phyloP scores from a whole-genome alignment of 352 stramenopile genomes.

The Hyaloperonospora brassicae region DNA sequence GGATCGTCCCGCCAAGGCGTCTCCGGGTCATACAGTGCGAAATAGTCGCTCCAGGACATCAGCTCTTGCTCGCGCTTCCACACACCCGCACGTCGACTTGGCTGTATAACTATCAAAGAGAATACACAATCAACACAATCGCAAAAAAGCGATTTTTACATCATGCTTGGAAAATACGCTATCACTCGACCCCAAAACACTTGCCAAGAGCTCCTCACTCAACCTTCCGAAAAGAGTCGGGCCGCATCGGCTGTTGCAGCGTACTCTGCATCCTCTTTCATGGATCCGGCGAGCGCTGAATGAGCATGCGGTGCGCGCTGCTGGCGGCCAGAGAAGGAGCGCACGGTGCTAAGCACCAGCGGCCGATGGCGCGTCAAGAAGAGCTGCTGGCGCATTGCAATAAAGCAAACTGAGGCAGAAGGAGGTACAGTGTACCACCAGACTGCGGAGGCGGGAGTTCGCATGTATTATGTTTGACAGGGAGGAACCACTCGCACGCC shows the following conservation, averaged over 20 bases:
- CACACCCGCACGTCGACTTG: constrained; percentile 17
- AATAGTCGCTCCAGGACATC: constrained; percentile 38
- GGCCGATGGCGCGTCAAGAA: too few relatives aligned
- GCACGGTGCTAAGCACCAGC: constrained; percentile 2
- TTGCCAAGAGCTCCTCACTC: constrained; percentile 2
- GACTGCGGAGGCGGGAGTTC: too few relatives aligned
- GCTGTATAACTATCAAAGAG: constrained; percentile 23
- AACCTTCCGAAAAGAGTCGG: constrained; percentile 42
- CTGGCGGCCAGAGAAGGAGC: constrained; percentile 11
- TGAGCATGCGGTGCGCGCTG: too few relatives aligned
- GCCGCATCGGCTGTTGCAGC: constrained; percentile 29
- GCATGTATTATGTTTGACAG: too few relatives aligned
- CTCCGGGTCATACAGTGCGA: constrained; percentile 33
- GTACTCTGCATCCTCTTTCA: constrained; percentile 31
- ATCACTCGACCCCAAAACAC: not conserved
- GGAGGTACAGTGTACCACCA: constrained; percentile 9
- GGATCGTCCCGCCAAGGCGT: constrained; percentile 27
- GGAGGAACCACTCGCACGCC: too few relatives aligned
- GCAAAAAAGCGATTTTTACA: too few relatives aligned
- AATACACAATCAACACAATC: too few relatives aligned
- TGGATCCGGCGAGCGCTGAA: too few relatives aligned
- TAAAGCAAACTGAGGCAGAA: not conserved
- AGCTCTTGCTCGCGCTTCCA: constrained; percentile 11
- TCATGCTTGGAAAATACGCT: too few relatives aligned
- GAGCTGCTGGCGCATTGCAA: constrained; percentile 3